phyloP scores from a whole-genome alignment of 2,329 filamentous ascomycete genomes.

The Claviceps maximensis region DNA sequence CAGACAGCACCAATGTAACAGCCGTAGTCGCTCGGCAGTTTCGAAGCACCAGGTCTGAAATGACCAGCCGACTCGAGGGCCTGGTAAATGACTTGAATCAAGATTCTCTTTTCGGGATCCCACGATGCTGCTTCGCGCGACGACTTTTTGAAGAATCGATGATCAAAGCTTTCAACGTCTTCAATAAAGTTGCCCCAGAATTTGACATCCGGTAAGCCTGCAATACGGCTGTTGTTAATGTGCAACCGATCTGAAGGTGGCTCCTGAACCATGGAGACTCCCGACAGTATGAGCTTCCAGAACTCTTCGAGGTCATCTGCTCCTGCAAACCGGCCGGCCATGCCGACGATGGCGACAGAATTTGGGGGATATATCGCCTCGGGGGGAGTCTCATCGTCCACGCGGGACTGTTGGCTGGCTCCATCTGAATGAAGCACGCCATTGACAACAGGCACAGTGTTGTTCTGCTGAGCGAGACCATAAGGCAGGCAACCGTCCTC shows the following conservation, averaged over 20 bases:
- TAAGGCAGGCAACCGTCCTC: not conserved
- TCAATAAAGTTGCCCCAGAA: constrained; percentile 32
- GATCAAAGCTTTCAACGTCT: constrained; percentile 51
- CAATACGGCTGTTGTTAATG: not conserved
- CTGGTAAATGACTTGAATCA: constrained; percentile 1
- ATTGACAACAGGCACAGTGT: not conserved
- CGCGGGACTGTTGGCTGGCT: not conserved
- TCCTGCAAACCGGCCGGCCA: constrained; percentile 24
- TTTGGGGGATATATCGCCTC: not conserved
- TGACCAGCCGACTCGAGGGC: not conserved
- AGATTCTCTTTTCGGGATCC: constrained; percentile 29
- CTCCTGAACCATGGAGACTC: not conserved
- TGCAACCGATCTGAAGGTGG: not conserved
- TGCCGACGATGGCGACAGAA: constrained; percentile 25
- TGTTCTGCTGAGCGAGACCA: not conserved
- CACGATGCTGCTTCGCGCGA: constrained; percentile 48
- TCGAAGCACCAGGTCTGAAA: not conserved
- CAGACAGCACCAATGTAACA: constrained; percentile 2
- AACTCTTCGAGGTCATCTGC: constrained; percentile 20
- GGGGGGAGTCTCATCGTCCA: not conserved
- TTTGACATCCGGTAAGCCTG: not conserved
- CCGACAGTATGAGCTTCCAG: constrained; percentile 13
- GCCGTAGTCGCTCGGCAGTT: not conserved
- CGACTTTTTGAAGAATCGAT: constrained; percentile 59
- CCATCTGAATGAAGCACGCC: not conserved